Base-by-base conservation (phyloP, 1,284 basidiomycete genomes). In the Mycosarcoma maydis region DNA sequence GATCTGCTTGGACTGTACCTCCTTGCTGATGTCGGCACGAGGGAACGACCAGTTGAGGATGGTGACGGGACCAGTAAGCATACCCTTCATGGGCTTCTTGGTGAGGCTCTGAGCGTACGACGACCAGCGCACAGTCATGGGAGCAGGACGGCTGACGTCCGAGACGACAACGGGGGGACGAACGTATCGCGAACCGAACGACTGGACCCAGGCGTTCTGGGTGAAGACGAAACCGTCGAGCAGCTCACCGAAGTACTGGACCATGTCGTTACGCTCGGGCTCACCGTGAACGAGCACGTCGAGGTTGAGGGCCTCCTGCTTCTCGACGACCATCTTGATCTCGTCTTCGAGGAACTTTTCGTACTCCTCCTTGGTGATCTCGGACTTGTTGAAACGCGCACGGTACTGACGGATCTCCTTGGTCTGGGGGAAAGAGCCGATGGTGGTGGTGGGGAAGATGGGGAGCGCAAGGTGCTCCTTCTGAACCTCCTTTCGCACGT, bases 31-130 rank as follows among this genome's bases (percentile, higher is more conserved):
- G 84, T 99, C 96, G 76, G 92, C 93, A 85, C 96, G 95, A 80
- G 96, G 96, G 95, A 98, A 99, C 38, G 96, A 98, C 96, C 96
- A 98, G 88, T 98, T 98, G 84, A 98, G 89, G 85, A 98, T 97
- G 55, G 83, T 84, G 67, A 84, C 83, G 38, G 82, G 83, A 69
- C 94, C 94, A 66, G 95, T 95, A 70, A 84, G 79, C 96, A 98
- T 98, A 78, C 95, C 95, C 90, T 99, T 99, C 92, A 99, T 95
- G 80, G 95, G 93, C 84, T 90, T 90, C 83, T 88, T 85, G 77
- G 94, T 92, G 75, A 98, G 83, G 83, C 91, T 94, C 87, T 98
- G 96, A 60, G 96, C 95, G 84, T 95, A 98, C 81, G 88, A 88
- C 73, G 91, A 94, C 96, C 96, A 99, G 83, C 89, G 89, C 80